Base-by-base conservation (phyloP, 352 stramenopile genomes). In the Globisporangium mamillatum region DNA sequence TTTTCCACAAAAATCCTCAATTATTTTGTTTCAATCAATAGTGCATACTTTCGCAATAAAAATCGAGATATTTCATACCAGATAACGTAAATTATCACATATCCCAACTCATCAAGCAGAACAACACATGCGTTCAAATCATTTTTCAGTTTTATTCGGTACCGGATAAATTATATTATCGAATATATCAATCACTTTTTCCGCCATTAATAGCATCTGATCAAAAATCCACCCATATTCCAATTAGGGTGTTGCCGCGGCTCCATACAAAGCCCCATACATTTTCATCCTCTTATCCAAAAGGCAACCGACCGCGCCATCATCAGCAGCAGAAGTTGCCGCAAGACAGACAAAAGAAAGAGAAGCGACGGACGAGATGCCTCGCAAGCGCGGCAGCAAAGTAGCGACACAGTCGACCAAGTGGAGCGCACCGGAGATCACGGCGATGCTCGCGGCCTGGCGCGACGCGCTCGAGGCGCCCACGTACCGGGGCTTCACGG, bases 381-480 rank as follows among this genome's bases (percentile, higher is more conserved):
- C 41, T 20, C 41, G 41, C 41, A 50, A 50, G 41, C 41, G 41
- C 4, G 41, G 41, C 14, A 50, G 16, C 41, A 60, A 46, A 36
- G 53, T 44, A 0, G 38, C 54, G 8, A 57, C 41, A 41, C 41
- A 29, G 5, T 20, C 24, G 36, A 7, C 9, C 25, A 61, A 59
- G 18, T 69, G 63, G 63, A 63, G 38, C 8, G 6, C 24, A 36
- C 14, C 32, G 18, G 63, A 69, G 41, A 24, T 63, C 25, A 41
- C 41, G 12, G 27, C 63, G 3, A 20, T 64, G 54, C 38, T 69
- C 16, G 20, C 53, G 3, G 29, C 63, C 24, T 69, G 63, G 63
- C 54, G 63, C 54, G 54, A 69, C 25, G 27, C 63, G 24, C 63
- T 69, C 27, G 38, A 53, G 18, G 41, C 27, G 18, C 52, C 63